Conservation (phyloP, 179 eudicot species). For the Beta lomatogona region DNA sequence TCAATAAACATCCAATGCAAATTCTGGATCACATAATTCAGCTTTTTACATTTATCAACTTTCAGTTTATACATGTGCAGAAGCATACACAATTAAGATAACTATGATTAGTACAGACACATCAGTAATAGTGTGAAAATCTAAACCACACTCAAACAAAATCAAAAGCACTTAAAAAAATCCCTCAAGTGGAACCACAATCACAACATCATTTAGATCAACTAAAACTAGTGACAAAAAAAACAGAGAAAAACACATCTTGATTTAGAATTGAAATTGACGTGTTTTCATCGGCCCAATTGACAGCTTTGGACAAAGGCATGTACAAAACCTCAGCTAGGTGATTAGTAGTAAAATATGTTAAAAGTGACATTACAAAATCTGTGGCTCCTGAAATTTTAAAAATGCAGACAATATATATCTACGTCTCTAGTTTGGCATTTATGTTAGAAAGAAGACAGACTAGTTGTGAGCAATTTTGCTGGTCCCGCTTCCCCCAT, state of each 20-base stretch:
- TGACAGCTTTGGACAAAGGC: not conserved
- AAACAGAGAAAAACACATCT: not conserved
- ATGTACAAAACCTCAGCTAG: not conserved
- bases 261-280: not conserved
- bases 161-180: not conserved
- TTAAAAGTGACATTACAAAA: not conserved
- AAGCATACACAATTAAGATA: not conserved
- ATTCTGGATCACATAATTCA: not conserved
- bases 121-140: not conserved
- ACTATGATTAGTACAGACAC: not conserved
- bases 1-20: not conserved
- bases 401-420: not conserved
- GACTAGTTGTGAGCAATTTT: conserved; percentile 1
- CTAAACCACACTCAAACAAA: not conserved
- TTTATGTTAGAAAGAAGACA: conserved; percentile 1
- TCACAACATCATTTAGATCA: not conserved
- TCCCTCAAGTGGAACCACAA: not conserved
- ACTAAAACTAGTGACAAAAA: not conserved
- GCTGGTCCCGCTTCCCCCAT: conserved; percentile 10
- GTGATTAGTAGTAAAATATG: not conserved
- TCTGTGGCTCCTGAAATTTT: not conserved
- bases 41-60: not conserved
- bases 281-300: not conserved
- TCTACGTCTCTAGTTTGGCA: not conserved
- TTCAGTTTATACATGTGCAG: not conserved